These are phyloP conservation scores for Flaveria trinervia DNA, from an alignment of 129 eudicot species.

Conservation along the genomic window DNA sequence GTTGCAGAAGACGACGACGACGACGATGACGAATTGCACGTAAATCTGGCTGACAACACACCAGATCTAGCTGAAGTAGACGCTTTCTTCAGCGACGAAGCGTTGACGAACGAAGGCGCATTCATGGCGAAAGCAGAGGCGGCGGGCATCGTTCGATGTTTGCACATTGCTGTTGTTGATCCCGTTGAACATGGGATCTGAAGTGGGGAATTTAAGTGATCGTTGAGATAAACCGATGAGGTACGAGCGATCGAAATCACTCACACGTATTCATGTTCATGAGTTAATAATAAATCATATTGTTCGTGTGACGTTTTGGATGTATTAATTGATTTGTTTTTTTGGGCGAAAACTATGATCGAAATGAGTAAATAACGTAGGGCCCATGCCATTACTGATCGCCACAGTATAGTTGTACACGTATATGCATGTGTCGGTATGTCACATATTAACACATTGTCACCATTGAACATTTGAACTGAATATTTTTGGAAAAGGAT, in stretches of 20 bases:
- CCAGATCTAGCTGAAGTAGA: constrained; percentile 39
- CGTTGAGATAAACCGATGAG: constrained; percentile 37
- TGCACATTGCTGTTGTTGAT: constrained; percentile 1
- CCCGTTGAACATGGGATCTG: background rate
- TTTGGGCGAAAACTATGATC: constrained; percentile 26
- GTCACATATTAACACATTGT: constrained; percentile 29
- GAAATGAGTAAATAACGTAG: constrained; percentile 13
- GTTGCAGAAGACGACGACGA: constrained; percentile 33
- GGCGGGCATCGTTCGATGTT: constrained; percentile 56
- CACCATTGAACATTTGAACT: too few relatives aligned
- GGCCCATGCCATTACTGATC: constrained; percentile 38
- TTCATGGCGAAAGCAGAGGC: constrained; percentile 53
- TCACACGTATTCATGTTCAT: constrained; percentile 30
- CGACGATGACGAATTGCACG: constrained; percentile 27
- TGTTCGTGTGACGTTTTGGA: constrained; percentile 24
- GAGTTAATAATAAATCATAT: constrained; percentile 12
- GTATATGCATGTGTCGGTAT: constrained; percentile 17
- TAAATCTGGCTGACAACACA: constrained; percentile 45
- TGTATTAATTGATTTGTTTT: constrained; percentile 4
- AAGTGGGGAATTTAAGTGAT: constrained; percentile 25
- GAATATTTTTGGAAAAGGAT: too few relatives aligned
- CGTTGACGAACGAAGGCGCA: constrained; percentile 44
- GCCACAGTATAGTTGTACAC: constrained; percentile 31
- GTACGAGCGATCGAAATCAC: constrained; percentile 35
- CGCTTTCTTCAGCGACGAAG: constrained; percentile 47